Evolutionary conservation across 768 basidiomycete species (phyloP).

Genomic region (Russula vinacea): DNA sequence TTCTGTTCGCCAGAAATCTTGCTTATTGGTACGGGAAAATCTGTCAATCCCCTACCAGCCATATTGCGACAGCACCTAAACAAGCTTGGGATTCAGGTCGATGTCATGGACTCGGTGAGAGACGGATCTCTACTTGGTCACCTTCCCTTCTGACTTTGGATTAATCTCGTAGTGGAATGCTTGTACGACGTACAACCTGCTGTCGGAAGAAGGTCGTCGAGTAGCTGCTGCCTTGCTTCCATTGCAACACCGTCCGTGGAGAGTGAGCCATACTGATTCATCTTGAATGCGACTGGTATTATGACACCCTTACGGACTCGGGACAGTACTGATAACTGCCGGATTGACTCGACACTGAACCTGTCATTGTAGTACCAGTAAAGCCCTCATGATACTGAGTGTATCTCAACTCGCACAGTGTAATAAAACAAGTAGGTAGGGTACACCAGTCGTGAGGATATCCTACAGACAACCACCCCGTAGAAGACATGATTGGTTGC

Average conservation of each 20-base stretch:
- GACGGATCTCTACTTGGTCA: neutral
- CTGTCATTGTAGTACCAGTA: neutral
- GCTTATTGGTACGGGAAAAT: conserved; percentile 81
- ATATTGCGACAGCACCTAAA: conserved; percentile 63
- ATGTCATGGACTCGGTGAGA: conserved; percentile 80
- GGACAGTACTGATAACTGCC: neutral
- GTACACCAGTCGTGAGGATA: neutral
- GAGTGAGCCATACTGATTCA: conserved; percentile 28
- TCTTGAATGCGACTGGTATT: neutral
- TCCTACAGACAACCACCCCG: neutral
- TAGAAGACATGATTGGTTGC: neutral
- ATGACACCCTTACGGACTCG: neutral
- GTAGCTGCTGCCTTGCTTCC: conserved; percentile 92
- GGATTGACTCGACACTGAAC: no score
- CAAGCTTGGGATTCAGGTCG: conserved; percentile 78
- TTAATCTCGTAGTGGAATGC: conserved; percentile 66
- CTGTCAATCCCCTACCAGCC: conserved; percentile 66
- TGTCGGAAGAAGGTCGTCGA: conserved; percentile 88
- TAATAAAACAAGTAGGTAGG: neutral
- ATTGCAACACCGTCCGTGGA: conserved; percentile 52
- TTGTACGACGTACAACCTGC: conserved; percentile 91
- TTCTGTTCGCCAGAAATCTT: conserved; percentile 65
- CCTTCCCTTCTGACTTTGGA: neutral
- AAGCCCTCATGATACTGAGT: neutral
- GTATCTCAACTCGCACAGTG: neutral